A percentile compares a stretch with the other conserved stretches of the same genome.
Evolutionary conservation across 805 yeast species (phyloP).

Genomic region (Blastobotrys robertii): DNA sequence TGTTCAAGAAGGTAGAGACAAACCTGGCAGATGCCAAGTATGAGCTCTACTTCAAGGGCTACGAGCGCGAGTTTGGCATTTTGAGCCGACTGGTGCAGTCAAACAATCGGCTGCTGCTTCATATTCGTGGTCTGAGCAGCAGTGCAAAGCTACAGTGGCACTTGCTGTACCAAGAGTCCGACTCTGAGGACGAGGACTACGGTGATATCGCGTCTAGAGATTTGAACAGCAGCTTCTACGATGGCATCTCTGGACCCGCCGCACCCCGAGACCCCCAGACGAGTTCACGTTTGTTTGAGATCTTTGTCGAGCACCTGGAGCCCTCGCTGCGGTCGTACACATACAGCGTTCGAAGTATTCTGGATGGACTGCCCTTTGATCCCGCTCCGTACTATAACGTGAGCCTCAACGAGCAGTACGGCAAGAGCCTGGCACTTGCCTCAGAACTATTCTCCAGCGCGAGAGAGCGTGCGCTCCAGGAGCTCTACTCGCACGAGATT

Average conservation of each 20-base stretch:
- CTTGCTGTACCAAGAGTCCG: slow-evolving; percentile 32
- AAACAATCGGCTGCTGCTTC: slow-evolving; percentile 42
- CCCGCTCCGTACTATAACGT: slow-evolving; percentile 27
- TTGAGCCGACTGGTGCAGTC: slow-evolving; percentile 41
- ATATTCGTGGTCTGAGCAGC: slow-evolving; percentile 56
- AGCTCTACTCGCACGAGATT: slow-evolving; percentile 46
- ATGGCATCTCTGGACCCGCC: neutral
- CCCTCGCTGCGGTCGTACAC: slow-evolving; percentile 64
- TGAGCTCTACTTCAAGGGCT: slow-evolving; percentile 48
- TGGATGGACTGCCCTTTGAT: slow-evolving; percentile 51
- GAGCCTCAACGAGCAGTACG: slow-evolving; percentile 31
- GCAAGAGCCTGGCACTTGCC: slow-evolving; percentile 36
- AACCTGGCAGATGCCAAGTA: slow-evolving; percentile 49
- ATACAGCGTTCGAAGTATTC: slow-evolving; percentile 51
- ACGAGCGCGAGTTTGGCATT: slow-evolving; percentile 41
- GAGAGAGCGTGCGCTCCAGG: slow-evolving; percentile 47
- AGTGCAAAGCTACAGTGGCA: slow-evolving; percentile 62
- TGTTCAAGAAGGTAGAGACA: slow-evolving; percentile 31
- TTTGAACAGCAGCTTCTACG: no score
- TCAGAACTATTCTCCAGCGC: slow-evolving; percentile 45
- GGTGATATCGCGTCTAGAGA: neutral
- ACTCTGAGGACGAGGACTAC: neutral
- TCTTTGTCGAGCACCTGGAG: slow-evolving; percentile 58
- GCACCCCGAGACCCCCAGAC: neutral
- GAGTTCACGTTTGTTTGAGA: slow-evolving; percentile 42